phyloP scores from a whole-genome alignment of 176 grass and related monocot genomes.

The Rhynchospora pubera region DNA sequence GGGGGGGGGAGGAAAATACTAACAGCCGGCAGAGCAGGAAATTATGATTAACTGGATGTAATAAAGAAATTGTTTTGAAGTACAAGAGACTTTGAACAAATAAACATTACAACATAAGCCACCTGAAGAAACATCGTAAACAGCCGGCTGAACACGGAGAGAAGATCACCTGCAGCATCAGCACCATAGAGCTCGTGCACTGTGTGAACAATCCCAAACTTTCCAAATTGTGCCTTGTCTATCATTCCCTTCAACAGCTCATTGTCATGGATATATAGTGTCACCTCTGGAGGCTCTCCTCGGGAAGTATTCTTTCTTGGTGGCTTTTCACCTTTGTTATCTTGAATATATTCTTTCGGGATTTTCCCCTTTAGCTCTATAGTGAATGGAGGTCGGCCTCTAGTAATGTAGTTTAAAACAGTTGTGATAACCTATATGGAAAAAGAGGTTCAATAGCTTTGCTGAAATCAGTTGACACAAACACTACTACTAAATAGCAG shows the following conservation, averaged over 20 bases:
- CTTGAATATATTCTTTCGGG: conserved; percentile 43
- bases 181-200: conserved; percentile 90
- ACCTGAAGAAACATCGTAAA: conserved; percentile 96
- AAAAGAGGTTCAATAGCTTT: background rate
- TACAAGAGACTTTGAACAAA: background rate
- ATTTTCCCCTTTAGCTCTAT: conserved; percentile 61
- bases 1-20: background rate
- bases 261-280: conserved; percentile 52
- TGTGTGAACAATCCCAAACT: conserved; percentile 72
- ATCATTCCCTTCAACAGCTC: conserved; percentile 84
- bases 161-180: conserved; percentile 61
- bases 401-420: conserved; percentile 81
- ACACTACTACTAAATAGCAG: background rate
- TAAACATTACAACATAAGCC: background rate
- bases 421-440: conserved; percentile 72
- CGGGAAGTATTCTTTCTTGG: background rate
- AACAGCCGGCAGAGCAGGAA: background rate
- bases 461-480: background rate
- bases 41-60: background rate
- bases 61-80: background rate
- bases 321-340: conserved; percentile 10
- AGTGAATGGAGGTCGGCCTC: conserved; percentile 64
- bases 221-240: conserved; percentile 86
- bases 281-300: conserved; percentile 21
- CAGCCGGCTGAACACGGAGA: conserved; percentile 82